A percentile compares a stretch with the other conserved stretches of the same genome.
phyloP scores from a whole-genome alignment of 2,329 filamentous ascomycete species.

The Curvularia verruculosa region DNA sequence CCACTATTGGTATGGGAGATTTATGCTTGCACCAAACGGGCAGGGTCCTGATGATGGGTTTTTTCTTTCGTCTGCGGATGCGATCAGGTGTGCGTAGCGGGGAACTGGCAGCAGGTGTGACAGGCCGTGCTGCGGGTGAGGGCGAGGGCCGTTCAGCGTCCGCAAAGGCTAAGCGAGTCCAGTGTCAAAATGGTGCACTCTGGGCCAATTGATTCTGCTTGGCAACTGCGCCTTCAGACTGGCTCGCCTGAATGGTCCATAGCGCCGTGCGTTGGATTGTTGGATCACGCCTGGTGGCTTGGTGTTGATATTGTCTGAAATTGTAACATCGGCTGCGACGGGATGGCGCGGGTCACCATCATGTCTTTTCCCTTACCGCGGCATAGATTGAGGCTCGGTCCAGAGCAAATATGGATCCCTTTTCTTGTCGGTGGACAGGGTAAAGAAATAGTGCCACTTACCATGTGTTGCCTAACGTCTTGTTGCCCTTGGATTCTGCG shows the following conservation, averaged over 20 bases:
- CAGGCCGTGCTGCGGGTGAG: slow-evolving; percentile 39
- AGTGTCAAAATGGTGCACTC: slow-evolving; percentile 25
- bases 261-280: slow-evolving; percentile 29
- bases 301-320: slow-evolving; percentile 32
- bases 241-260: slow-evolving; percentile 19
- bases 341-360: slow-evolving; percentile 22
- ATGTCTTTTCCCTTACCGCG: slow-evolving; percentile 11
- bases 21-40: slow-evolving; percentile 17
- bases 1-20: slow-evolving; percentile 14
- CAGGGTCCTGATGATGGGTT: slow-evolving; percentile 4
- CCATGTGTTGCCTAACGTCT: slow-evolving; percentile 94
- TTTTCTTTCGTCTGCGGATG: slow-evolving; percentile 24
- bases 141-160: slow-evolving; percentile 40
- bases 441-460: slow-evolving; percentile 53
- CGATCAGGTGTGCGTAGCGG: slow-evolving; percentile 23
- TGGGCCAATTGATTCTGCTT: slow-evolving; percentile 41
- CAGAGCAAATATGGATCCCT: slow-evolving; percentile 30
- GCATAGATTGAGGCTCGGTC: slow-evolving; percentile 23
- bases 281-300: slow-evolving; percentile 31
- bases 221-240: slow-evolving; percentile 44
- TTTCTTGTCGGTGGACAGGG: slow-evolving; percentile 15
- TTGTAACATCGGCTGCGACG: slow-evolving; percentile 19
- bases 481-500: slow-evolving; percentile 86
- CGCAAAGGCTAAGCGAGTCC: slow-evolving; percentile 41
- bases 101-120: slow-evolving; percentile 37